Evolutionary conservation across 1,284 basidiomycete species (phyloP), one percentile per base, ranked within the genome.

Genomic region (Trichosporon coremiiforme): DNA sequence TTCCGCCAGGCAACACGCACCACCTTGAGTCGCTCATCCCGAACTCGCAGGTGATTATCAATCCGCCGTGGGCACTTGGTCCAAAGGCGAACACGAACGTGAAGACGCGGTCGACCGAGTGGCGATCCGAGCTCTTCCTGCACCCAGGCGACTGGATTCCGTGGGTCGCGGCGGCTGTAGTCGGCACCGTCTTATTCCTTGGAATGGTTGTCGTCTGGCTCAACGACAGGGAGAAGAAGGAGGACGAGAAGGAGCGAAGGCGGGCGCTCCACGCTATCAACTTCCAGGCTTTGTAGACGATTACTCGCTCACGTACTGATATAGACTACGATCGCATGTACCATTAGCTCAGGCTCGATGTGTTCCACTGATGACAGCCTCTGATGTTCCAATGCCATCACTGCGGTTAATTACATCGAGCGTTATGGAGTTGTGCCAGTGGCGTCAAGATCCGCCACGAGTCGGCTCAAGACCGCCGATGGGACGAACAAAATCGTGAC

Each of bases 101-200:
- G 50, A 70, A 70, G 65, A 65, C 66, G 22, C 69, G 77, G 9
- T 75, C 77, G 17, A 74, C 86, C 29, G 84, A 84, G 41, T 99
- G 97, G 97, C 91, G 89, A 75, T 88, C 90, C 70, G 92, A 98
- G 85, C 84, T 99, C 70, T 99, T 94, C 80, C 84, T 99, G 75
- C 87, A 95, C 62, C 96, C 96, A 0, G 96, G 95, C 15, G 92
- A 95, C 76, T 99, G 96, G 95, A 94, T 98, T 74, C 94, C 94
- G 1, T 96, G 92, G 92, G 97, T 99, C 12, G 95, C 92, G 3
- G 84, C 94, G 53, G 93, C 91, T 0, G 89, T 98, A 0, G 85
- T 94, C 2, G 89, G 87, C 1, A 89, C 91, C 2, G 93, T 91
- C 57, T 77, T 89, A 1, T 79, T 93, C 45, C 85, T 99, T 57